phyloP scores from a whole-genome alignment of 2,329 filamentous ascomycete genomes.

The Phoma sp. region DNA sequence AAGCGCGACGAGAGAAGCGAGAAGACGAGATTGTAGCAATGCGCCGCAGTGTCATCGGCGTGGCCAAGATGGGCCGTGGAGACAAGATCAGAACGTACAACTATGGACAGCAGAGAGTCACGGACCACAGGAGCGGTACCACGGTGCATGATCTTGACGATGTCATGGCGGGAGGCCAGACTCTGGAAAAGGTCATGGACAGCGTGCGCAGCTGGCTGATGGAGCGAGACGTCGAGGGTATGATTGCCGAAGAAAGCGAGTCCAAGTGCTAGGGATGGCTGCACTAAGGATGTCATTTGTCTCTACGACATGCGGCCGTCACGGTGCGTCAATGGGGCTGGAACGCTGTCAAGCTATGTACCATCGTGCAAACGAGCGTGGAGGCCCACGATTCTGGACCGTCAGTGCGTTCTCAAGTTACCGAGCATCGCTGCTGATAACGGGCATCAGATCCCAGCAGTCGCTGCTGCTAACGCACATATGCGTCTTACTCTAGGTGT shows the following conservation, averaged over 20 bases:
- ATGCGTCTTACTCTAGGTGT: no score
- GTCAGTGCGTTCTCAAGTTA: background rate
- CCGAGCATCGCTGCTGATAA: slow-evolving; percentile 7
- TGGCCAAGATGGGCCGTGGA: slow-evolving; percentile 80
- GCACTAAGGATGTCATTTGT: background rate
- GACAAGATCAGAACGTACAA: slow-evolving; percentile 97
- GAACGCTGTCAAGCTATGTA: background rate
- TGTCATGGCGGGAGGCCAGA: slow-evolving; percentile 77
- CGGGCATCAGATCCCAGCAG: background rate
- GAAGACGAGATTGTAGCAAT: slow-evolving; percentile 80
- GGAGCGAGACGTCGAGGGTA: slow-evolving; percentile 72
- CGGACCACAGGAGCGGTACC: slow-evolving; percentile 82
- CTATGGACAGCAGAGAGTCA: slow-evolving; percentile 77
- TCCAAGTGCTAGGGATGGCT: slow-evolving; percentile 23
- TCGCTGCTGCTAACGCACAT: background rate
- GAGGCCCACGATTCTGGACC: background rate
- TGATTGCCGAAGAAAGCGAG: slow-evolving; percentile 58
- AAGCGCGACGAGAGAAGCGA: slow-evolving; percentile 77
- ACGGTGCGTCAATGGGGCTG: background rate
- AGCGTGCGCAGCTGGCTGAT: slow-evolving; percentile 79
- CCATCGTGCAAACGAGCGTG: background rate
- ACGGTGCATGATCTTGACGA: slow-evolving; percentile 81
- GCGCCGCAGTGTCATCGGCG: slow-evolving; percentile 78
- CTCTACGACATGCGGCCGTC: background rate
- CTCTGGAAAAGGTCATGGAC: slow-evolving; percentile 75